Conservation (phyloP, 2,329 filamentous ascomycete species). For the Fusarium continuum region DNA sequence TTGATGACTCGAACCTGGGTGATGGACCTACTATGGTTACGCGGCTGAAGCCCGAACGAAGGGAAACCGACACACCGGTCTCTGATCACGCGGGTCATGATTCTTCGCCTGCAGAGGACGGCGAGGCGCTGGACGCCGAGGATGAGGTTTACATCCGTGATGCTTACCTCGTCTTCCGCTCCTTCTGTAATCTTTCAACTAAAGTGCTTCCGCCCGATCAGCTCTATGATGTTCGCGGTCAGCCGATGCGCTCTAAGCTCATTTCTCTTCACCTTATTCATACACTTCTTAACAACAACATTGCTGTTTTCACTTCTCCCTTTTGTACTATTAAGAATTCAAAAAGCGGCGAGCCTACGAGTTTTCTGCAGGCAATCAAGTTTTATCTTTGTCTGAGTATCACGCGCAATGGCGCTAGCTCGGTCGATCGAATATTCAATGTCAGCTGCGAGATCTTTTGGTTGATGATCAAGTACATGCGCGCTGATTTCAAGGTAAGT, state of each 20-base stretch:
- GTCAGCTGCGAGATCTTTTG: conserved; percentile 98
- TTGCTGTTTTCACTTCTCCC: conserved; percentile 88
- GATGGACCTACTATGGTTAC: conserved; percentile 75
- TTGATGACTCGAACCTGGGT: conserved; percentile 72
- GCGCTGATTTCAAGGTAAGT: conserved; percentile 87
- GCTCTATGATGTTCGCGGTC: conserved; percentile 89
- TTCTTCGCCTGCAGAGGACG: conserved; percentile 61
- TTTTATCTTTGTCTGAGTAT: conserved; percentile 96
- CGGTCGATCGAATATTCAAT: conserved; percentile 90
- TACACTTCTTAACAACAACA: conserved; percentile 93
- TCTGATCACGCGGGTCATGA: conserved; percentile 67
- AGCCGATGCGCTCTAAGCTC: conserved; percentile 97
- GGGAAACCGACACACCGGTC: conserved; percentile 54
- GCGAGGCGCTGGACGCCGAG: conserved; percentile 73
- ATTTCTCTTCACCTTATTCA: conserved; percentile 96
- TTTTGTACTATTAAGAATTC: conserved; percentile 92
- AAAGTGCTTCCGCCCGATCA: conserved; percentile 91
- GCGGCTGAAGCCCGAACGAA: conserved; percentile 62
- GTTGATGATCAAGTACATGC: conserved; percentile 94
- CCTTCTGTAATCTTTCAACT: conserved; percentile 96
- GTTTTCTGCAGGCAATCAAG: conserved; percentile 93
- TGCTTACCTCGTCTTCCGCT: conserved; percentile 95
- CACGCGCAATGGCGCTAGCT: conserved; percentile 93
- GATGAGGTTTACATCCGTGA: conserved; percentile 98
- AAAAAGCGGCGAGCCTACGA: conserved; percentile 86